Conservation (phyloP, 495 filamentous ascomycete genomes). For the Tricharina praecox region DNA sequence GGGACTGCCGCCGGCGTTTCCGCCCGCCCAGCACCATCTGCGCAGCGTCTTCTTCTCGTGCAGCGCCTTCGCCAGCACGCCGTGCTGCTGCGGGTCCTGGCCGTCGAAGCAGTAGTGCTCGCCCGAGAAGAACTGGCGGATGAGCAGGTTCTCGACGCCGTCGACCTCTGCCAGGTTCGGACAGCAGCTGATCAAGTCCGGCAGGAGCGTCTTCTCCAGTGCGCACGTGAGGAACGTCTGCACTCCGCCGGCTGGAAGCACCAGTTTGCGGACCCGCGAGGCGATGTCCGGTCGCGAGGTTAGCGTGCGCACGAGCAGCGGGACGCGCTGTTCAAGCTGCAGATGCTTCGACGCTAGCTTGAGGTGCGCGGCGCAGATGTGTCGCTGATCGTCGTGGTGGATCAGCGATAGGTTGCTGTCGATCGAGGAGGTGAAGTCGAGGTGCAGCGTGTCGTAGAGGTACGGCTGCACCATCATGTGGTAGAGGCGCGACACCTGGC, state of each 20-base stretch:
- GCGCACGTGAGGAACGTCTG: slow-evolving; percentile 20
- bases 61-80: slow-evolving; percentile 19
- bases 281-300: slow-evolving; percentile 12
- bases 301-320: slow-evolving; percentile 19
- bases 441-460: slow-evolving; percentile 16
- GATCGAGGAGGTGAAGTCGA: slow-evolving; percentile 8
- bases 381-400: neutral
- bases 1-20: slow-evolving; percentile 12
- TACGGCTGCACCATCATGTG: slow-evolving; percentile 9
- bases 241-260: slow-evolving; percentile 15
- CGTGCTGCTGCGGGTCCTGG: slow-evolving; percentile 20
- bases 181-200: slow-evolving; percentile 10
- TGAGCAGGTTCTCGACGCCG: slow-evolving; percentile 16
- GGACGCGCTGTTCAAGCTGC: slow-evolving; percentile 19
- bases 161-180: slow-evolving; percentile 16
- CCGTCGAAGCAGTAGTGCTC: slow-evolving; percentile 24
- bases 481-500: slow-evolving; percentile 18
- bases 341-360: slow-evolving; percentile 17
- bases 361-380: slow-evolving; percentile 13
- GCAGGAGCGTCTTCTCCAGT: slow-evolving; percentile 18
- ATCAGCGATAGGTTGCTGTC: neutral
- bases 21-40: slow-evolving; percentile 16
- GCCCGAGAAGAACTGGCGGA: slow-evolving; percentile 21
- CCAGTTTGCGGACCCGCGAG: slow-evolving; percentile 8
- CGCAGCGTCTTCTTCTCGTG: slow-evolving; percentile 15